phyloP scores from a whole-genome alignment of 83 land plant species.

The Picea mariana region DNA sequence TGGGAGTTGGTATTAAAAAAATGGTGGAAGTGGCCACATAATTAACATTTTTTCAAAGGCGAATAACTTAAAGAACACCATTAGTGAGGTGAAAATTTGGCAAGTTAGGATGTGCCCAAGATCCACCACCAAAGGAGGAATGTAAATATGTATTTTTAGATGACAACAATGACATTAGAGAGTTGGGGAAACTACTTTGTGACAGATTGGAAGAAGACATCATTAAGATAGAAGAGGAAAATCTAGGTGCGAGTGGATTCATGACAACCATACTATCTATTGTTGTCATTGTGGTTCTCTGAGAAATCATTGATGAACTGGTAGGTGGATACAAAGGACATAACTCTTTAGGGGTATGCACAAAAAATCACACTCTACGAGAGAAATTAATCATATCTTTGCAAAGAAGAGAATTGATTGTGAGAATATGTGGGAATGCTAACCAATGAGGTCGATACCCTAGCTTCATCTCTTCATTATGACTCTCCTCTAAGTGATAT shows the following conservation, averaged over 20 bases:
- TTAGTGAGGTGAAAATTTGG: not conserved
- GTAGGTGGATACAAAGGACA: conserved; percentile 43
- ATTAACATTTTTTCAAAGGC: conserved; percentile 26
- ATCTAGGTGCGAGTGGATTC: not conserved
- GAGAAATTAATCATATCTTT: conserved; percentile 46
- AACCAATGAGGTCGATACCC: conserved; percentile 31
- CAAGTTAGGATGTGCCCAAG: conserved; percentile 1
- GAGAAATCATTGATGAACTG: conserved; percentile 30
- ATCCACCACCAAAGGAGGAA: conserved; percentile 20
- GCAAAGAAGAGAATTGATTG: conserved; percentile 34
- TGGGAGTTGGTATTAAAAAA: too few relatives aligned
- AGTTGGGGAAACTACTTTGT: not conserved
- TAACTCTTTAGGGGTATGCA: conserved; percentile 53
- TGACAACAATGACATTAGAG: conserved; percentile 18
- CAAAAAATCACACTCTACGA: conserved; percentile 65
- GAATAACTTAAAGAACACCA: conserved; percentile 17
- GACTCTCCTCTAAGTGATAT: too few relatives aligned
- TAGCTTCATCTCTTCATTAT: too few relatives aligned
- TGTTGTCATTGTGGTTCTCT: conserved; percentile 6
- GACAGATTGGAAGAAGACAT: not conserved
- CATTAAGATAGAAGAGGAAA: not conserved
- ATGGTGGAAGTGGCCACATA: too few relatives aligned
- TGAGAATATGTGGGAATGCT: conserved; percentile 59
- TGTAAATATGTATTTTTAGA: conserved; percentile 6
- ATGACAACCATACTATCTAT: not conserved